Evolutionary conservation across 208 protist species (phyloP).

Genomic region (Leishmania arabica): DNA sequence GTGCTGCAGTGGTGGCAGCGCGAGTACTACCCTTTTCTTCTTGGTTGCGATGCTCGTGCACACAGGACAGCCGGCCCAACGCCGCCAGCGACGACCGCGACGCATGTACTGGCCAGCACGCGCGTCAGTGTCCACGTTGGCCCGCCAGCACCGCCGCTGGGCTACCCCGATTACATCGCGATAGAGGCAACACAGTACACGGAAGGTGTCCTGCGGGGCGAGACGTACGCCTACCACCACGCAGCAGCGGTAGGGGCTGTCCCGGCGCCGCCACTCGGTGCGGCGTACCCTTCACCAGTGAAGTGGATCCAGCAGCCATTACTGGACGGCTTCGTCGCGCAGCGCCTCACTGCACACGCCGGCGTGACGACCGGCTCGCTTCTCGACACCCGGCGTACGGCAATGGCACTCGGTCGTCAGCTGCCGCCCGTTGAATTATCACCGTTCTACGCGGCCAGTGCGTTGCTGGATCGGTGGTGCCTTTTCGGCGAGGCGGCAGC

Average conservation of each 20-base stretch:
- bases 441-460: slow-evolving; percentile 63
- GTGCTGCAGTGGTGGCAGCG: slow-evolving; percentile 27
- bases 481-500: slow-evolving; percentile 51
- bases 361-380: slow-evolving; percentile 44
- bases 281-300: slow-evolving; percentile 19
- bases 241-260: neutral
- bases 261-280: slow-evolving; percentile 1
- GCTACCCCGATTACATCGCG: slow-evolving; percentile 51
- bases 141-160: slow-evolving; percentile 41
- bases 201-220: slow-evolving; percentile 45
- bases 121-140: slow-evolving; percentile 38
- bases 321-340: slow-evolving; percentile 68
- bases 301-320: slow-evolving; percentile 68
- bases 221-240: slow-evolving; percentile 44
- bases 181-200: slow-evolving; percentile 52
- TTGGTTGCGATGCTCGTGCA: neutral
- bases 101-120: neutral
- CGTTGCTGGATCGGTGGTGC: slow-evolving; percentile 64
- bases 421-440: slow-evolving; percentile 56
- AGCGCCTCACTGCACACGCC: slow-evolving; percentile 52
- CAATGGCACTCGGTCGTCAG: slow-evolving; percentile 28
- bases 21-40: slow-evolving; percentile 17
- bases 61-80: neutral
- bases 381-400: slow-evolving; percentile 35
- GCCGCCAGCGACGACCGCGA: neutral